Base-by-base conservation (phyloP, 768 basidiomycete species). In the Boletus sp. region DNA sequence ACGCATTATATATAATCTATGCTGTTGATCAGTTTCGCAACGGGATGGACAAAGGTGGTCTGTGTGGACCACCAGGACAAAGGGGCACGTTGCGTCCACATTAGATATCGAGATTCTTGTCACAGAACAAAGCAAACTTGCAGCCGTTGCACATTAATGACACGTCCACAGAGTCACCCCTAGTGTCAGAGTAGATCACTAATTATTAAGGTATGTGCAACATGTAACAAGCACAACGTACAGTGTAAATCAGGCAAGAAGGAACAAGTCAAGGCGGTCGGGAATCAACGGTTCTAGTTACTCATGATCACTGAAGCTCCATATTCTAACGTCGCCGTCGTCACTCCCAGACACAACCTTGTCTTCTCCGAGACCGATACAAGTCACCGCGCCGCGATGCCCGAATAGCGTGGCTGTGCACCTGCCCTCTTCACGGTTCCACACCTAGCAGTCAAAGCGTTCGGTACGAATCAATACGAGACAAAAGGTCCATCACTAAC, bases 291-390 rank as follows among this genome's bases (percentile, higher is more conserved):
- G 23, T 25, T 25, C 25, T 25, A 25, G 25, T 49, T 47, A 60
- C 38, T 49, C 29, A 14, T 67, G 56, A 59, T 75, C 76, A 57
- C 77, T 73, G 50, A 87, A 87, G 65, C 76, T 83, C 94, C 95
- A 98, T 42, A 97, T 78, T 66, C 85, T 85, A 51, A 98, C 75
- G 55, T 90, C 87, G 21, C 88, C 83, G 64, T 97, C 95, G 66
- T 98, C 95, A 61, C 93, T 93, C 10, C 95, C 94, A n/a, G 93
- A 95, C 9, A 98, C 83, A 42, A 97, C 90, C 73, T 95, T 93
- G 70, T 98, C 96, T 70, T 98, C 95, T 2, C 90, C 89, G 13
- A 98, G 80, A 14, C 83, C 87, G 35, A 98, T 72, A 67, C 90
- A 93, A 32, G 91, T 96, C 49, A 98, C 95, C 1, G 97, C 93